Conservation (phyloP, 2,329 filamentous ascomycete species). For the Talaromyces pinophilus region DNA sequence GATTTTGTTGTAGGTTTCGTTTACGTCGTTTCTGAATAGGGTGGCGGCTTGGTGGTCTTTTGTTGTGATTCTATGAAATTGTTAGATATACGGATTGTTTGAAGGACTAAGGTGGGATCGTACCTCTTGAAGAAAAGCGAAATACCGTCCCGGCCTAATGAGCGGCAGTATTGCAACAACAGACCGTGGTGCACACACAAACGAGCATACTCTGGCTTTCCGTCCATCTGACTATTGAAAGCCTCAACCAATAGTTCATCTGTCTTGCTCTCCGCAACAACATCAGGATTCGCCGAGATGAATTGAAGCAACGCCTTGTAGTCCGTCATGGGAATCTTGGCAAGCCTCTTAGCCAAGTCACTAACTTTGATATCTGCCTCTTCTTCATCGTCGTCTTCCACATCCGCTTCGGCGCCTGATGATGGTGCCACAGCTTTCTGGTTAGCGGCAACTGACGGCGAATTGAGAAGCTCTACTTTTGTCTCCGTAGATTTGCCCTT, state of each 20-base stretch:
- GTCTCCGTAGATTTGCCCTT: conserved; percentile 49
- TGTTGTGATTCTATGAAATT: conserved; percentile 66
- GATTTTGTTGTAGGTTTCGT: conserved; percentile 82
- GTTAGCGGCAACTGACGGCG: conserved; percentile 44
- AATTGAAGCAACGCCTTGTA: conserved; percentile 74
- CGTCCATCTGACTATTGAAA: conserved; percentile 81
- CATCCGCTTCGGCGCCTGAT: conserved; percentile 59
- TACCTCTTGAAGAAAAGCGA: conserved; percentile 89
- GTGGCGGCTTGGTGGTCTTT: conserved; percentile 85
- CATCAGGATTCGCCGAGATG: conserved; percentile 73
- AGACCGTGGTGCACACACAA: conserved; percentile 93
- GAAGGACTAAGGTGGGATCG: conserved; percentile 23
- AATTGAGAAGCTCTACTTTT: conserved; percentile 74
- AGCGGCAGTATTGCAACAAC: conserved; percentile 90
- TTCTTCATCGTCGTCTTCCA: conserved; percentile 58
- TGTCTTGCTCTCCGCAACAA: conserved; percentile 81
- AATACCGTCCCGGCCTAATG: conserved; percentile 84
- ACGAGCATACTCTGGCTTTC: conserved; percentile 71
- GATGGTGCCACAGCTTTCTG: conserved; percentile 55
- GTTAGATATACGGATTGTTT: neutral
- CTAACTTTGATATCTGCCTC: conserved; percentile 76
- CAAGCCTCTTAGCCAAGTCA: conserved; percentile 76
- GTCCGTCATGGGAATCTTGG: conserved; percentile 72
- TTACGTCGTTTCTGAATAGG: conserved; percentile 90
- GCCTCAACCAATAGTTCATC: conserved; percentile 89